Evolutionary conservation across 176 grass and related monocot species (phyloP).

Genomic region (Secale cereale): DNA sequence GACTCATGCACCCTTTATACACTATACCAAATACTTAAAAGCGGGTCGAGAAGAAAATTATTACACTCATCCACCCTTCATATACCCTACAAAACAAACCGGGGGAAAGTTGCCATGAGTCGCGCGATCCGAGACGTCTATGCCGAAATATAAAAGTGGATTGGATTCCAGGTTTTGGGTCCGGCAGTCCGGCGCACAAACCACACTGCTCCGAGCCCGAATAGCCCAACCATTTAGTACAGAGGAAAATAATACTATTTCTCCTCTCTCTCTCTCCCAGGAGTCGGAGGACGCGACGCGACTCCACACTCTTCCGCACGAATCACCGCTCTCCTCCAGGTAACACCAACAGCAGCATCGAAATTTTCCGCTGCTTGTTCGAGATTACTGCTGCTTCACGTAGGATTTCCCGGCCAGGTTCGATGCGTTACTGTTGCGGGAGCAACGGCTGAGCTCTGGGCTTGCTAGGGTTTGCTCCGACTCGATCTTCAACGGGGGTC

Average conservation of each 20-base stretch:
- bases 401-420: not conserved
- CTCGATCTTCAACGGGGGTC: not conserved
- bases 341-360: not conserved
- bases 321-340: not conserved
- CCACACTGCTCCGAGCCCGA: too few species aligned
- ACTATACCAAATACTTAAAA: too few species aligned
- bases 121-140: too few species aligned
- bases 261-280: not conserved
- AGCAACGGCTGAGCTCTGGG: not conserved
- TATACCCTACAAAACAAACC: too few species aligned
- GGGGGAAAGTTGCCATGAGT: too few species aligned
- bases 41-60: too few species aligned
- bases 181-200: not conserved
- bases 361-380: not conserved
- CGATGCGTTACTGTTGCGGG: not conserved
- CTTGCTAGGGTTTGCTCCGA: conserved; percentile 41
- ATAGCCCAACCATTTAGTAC: not conserved
- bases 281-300: not conserved
- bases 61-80: too few species aligned
- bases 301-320: not conserved
- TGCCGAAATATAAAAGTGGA: conserved; percentile 15
- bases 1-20: too few species aligned
- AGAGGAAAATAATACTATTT: not conserved
- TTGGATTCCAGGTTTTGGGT: conserved; percentile 30
- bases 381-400: not conserved